A percentile compares a stretch with the other conserved stretches of the same genome.
Conservation (phyloP, 1,139 yeast species). For the Geotrichum histeridarum region DNA sequence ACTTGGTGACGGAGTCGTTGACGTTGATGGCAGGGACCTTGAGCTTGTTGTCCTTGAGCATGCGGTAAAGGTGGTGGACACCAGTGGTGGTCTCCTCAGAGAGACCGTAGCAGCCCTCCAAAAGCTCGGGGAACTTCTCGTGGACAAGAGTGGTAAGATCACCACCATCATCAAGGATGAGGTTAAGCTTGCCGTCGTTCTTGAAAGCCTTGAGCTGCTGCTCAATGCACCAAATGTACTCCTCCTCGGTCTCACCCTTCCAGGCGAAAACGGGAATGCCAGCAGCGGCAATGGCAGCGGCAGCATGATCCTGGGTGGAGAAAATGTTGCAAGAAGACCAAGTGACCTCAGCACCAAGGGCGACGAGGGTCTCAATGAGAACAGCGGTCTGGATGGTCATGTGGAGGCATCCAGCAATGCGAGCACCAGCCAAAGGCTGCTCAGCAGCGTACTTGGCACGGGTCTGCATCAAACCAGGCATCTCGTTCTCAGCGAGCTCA, state of each 20-base stretch:
- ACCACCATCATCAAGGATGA: slow-evolving; percentile 99
- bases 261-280: slow-evolving; percentile 99
- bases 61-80: slow-evolving; percentile 98
- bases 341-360: slow-evolving; percentile 99
- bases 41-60: slow-evolving; percentile 82
- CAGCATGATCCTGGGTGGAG: slow-evolving; percentile 99
- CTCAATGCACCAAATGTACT: slow-evolving; percentile 98
- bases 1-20: slow-evolving; percentile 98
- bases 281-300: slow-evolving; percentile 99
- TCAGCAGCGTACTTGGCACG: slow-evolving; percentile 86
- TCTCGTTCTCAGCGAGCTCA: slow-evolving; percentile 97
- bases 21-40: slow-evolving; percentile 99
- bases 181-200: slow-evolving; percentile 91
- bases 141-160: slow-evolving; percentile 96
- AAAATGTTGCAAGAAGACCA: slow-evolving; percentile 99
- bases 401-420: slow-evolving; percentile 98
- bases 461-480: slow-evolving; percentile 99
- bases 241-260: slow-evolving; percentile 99
- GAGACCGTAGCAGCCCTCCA: slow-evolving; percentile 90
- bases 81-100: slow-evolving; percentile 99
- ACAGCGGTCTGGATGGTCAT: slow-evolving; percentile 99
- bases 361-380: slow-evolving; percentile 93
- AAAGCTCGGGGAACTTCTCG: slow-evolving; percentile 97
- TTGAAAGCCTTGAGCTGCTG: slow-evolving; percentile 98
- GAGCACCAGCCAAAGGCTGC: slow-evolving; percentile 97